These are phyloP conservation scores for Thelonectria blattea DNA, from an alignment of 2,329 filamentous ascomycete genomes.

Conservation along the genomic window DNA sequence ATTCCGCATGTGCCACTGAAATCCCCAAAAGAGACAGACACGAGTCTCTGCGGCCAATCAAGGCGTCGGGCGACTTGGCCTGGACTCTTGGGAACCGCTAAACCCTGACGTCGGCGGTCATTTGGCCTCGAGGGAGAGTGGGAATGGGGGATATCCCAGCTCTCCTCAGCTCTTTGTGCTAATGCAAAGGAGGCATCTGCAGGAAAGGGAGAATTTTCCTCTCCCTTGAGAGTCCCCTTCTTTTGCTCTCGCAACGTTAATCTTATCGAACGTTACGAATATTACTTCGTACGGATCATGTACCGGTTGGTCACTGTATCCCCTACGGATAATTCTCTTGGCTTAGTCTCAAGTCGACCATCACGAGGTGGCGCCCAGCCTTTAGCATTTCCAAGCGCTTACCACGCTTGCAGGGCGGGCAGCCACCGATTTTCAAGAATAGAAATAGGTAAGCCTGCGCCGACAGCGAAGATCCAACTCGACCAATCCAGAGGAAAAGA, in stretches of 20 bases:
- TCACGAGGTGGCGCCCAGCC: too few relatives aligned
- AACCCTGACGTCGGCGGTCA: neutral
- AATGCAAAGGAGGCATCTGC: neutral
- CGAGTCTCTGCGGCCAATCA: conserved; percentile 6
- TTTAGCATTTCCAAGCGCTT: conserved; percentile 2
- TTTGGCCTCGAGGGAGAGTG: neutral
- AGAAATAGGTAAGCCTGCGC: too few relatives aligned
- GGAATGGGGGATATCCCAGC: conserved; percentile 10
- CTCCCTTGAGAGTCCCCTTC: neutral
- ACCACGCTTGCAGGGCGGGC: neutral
- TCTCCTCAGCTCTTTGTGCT: too few relatives aligned
- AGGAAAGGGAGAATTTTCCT: conserved; percentile 1
- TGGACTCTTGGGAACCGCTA: neutral
- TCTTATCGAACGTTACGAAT: too few relatives aligned
- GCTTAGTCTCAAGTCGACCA: too few relatives aligned
- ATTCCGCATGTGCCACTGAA: conserved; percentile 9
- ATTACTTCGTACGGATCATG: too few relatives aligned
- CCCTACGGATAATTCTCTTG: too few relatives aligned
- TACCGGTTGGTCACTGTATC: too few relatives aligned
- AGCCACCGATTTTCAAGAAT: neutral
- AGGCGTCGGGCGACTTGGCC: neutral
- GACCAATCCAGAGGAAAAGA: neutral
- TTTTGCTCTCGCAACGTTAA: neutral
- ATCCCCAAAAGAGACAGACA: conserved; percentile 1
- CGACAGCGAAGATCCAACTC: neutral